Percentiles rank a stretch among this genome's conserved stretches.
phyloP scores from a whole-genome alignment of 768 basidiomycete species.

The Agrocybe pediades region DNA sequence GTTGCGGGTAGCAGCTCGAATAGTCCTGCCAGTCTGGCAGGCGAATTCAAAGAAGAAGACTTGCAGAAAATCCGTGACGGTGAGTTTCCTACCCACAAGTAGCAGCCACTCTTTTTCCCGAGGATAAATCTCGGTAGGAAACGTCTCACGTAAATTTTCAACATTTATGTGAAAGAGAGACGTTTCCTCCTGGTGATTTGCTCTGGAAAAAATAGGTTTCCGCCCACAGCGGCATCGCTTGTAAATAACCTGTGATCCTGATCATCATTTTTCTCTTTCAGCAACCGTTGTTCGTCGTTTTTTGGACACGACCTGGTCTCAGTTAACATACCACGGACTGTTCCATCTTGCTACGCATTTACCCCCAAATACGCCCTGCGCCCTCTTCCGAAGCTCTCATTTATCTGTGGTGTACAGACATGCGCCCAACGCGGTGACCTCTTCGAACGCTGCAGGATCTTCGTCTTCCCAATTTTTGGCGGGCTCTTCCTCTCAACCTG shows the following conservation, averaged over 20 bases:
- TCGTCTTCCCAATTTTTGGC: slow-evolving; percentile 11
- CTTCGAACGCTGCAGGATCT: background rate
- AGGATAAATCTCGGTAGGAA: too few species aligned
- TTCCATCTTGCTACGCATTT: slow-evolving; percentile 77
- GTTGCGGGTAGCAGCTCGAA: slow-evolving; percentile 8
- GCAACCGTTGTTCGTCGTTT: slow-evolving; percentile 71
- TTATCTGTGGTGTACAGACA: slow-evolving; percentile 83
- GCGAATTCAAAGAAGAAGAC: slow-evolving; percentile 52
- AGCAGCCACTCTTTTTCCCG: too few species aligned
- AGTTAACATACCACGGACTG: slow-evolving; percentile 86
- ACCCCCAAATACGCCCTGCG: slow-evolving; percentile 56
- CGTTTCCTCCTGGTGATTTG: too few species aligned
- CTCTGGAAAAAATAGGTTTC: too few species aligned
- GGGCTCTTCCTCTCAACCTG: background rate
- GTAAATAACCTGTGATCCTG: background rate
- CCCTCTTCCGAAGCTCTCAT: slow-evolving; percentile 90
- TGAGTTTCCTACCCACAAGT: slow-evolving; percentile 43
- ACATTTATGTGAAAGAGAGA: too few species aligned
- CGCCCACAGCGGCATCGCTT: too few species aligned
- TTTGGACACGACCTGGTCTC: slow-evolving; percentile 72
- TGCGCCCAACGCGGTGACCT: slow-evolving; percentile 12
- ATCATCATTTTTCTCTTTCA: slow-evolving; percentile 23
- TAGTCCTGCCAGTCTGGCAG: slow-evolving; percentile 24
- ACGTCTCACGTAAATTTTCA: too few species aligned
- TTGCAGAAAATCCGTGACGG: slow-evolving; percentile 70